Evolutionary conservation across 2,329 filamentous ascomycete genomes (phyloP), one percentile per base, ranked within the genome.

Genomic region (Venturia pyrina): DNA sequence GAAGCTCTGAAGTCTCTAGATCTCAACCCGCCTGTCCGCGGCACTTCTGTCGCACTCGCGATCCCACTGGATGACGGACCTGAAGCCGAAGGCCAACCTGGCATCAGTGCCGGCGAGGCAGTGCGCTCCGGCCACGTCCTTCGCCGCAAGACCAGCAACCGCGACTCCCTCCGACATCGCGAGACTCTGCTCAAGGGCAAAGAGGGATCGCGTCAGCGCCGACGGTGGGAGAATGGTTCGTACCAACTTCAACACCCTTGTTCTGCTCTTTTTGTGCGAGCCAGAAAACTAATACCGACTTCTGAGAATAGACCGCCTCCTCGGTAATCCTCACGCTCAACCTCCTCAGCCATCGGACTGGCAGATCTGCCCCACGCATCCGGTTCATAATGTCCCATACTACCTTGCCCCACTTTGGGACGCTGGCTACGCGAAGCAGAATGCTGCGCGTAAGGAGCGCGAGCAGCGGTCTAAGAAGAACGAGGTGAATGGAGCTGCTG

Each of bases 191-290:
- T 95, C 41, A 96, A 92, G 79, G 93, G 93, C 66, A 96, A 96
- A 70, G 92, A 97, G 76, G 93, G 93, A 43, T 93, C 87, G 71
- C 85, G 93, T 44, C 87, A 93, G 72, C 83, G 93, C 62, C 88
- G 93, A 71, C 84, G 93, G 66, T 98, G 93, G 92, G 95, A 99
- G 80, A 99, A 98, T 76, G 90, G 91, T 96, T 74, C 59, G 70
- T 63, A 44, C 21, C 32, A 37, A 5, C 57, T 59, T 19, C 53
- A n/a, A 59, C 32, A 59, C 28, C 32, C 32, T 59, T 59, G 6
- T 59, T 37, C 32, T 32, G 28, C 53, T 13, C 21, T 7, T 34
- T 37, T 34, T 32, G 32, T 37, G 28, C 32, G 21, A 59, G 32
- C 37, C 53, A n/a, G 53, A n/a, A 37, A 8, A 59, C 53, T 59